phyloP scores from a whole-genome alignment of 805 yeast genomes.

The Candida nonsorbophila region DNA sequence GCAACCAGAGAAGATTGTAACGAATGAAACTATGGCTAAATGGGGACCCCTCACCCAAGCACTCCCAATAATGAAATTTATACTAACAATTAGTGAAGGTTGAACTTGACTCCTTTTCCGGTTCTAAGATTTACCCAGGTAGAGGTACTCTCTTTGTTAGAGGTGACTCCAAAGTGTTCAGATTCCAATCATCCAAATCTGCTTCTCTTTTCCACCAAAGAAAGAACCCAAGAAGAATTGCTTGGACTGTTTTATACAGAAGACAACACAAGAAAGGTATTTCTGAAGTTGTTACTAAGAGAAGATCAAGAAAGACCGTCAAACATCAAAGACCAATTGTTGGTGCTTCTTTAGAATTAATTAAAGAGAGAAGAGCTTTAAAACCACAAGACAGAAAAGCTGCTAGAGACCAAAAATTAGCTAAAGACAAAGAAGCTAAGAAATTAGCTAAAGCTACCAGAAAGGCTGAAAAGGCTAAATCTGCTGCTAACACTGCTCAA shows the following conservation, averaged over 20 bases:
- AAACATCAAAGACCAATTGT: conserved; percentile 99
- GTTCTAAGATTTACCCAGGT: conserved; percentile 99
- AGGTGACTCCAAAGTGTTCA: conserved; percentile 99
- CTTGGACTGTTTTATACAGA: conserved; percentile 99
- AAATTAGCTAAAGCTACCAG: conserved; percentile 90
- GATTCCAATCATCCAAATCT: conserved; percentile 97
- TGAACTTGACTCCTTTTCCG: conserved; percentile 99
- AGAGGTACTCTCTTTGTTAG: conserved; percentile 99
- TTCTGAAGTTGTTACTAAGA: conserved; percentile 96
- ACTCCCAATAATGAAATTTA: neutral
- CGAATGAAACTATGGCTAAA: too few species aligned
- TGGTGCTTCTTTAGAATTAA: conserved; percentile 98
- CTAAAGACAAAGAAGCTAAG: conserved; percentile 81
- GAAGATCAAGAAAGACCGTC: conserved; percentile 95
- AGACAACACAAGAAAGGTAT: conserved; percentile 99
- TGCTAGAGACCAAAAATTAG: conserved; percentile 86
- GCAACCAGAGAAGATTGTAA: too few species aligned
- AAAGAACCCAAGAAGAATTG: conserved; percentile 99
- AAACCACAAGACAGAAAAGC: conserved; percentile 99
- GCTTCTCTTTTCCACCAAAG: conserved; percentile 98
- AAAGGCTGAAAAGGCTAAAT: conserved; percentile 88
- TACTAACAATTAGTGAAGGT: conserved; percentile 70
- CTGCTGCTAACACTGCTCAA: conserved; percentile 66
- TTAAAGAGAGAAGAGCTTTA: conserved; percentile 93
- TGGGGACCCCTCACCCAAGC: too few species aligned